Percentiles rank a stretch among this genome's conserved stretches.
Conservation (phyloP, 805 yeast species). For the Saturnispora quitensis region DNA sequence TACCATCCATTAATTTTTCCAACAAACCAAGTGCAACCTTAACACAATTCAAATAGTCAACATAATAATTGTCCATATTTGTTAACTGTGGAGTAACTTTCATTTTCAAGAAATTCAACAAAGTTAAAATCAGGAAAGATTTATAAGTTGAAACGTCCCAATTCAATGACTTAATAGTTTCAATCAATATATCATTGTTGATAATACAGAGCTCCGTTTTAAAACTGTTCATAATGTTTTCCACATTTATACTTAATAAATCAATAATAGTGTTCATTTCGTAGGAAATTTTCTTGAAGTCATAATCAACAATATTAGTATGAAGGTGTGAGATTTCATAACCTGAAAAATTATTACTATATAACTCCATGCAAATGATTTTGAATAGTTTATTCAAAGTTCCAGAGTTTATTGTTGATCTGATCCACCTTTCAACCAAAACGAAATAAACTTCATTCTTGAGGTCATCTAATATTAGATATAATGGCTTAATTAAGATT, state of each 20-base stretch:
- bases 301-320: conserved; percentile 33
- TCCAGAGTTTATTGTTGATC: conserved; percentile 38
- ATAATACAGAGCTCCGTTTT: conserved; percentile 51
- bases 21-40: conserved; percentile 37
- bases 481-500: conserved; percentile 53
- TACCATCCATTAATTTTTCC: conserved; percentile 43
- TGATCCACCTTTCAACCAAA: conserved; percentile 42
- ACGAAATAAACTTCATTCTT: conserved; percentile 35
- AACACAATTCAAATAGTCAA: conserved; percentile 30
- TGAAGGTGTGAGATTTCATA: not conserved
- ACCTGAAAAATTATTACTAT: conserved; percentile 29
- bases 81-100: conserved; percentile 16
- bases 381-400: conserved; percentile 53
- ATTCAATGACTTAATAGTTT: conserved; percentile 31
- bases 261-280: conserved; percentile 44
- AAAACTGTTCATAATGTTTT: conserved; percentile 38
- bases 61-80: conserved; percentile 10
- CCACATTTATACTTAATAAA: conserved; percentile 40
- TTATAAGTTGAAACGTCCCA: conserved; percentile 57
- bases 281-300: conserved; percentile 55
- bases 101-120: conserved; percentile 37
- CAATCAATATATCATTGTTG: conserved; percentile 35
- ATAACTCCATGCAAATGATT: conserved; percentile 44
- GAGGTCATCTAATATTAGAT: conserved; percentile 58
- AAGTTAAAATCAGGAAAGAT: conserved; percentile 38